Conservation (phyloP, 2,329 filamentous ascomycete species). For the Paramyrothecium sp. region DNA sequence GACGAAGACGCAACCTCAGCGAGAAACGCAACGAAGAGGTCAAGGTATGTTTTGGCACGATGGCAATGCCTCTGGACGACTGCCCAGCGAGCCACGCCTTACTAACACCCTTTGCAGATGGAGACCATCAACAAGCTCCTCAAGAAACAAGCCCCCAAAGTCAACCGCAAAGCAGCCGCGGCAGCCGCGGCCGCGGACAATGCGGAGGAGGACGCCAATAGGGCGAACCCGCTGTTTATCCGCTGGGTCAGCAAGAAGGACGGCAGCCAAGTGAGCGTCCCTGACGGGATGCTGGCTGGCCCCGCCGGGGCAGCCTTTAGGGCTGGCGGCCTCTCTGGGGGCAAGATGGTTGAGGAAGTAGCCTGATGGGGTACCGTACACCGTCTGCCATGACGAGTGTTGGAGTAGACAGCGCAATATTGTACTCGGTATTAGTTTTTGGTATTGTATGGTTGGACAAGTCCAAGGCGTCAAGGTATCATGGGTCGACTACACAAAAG, state of each 20-base stretch:
- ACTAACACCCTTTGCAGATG: conserved; percentile 53
- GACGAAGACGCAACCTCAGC: conserved; percentile 59
- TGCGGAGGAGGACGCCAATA: conserved; percentile 45
- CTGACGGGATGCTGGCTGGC: conserved; percentile 64
- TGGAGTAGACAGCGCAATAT: too few species aligned
- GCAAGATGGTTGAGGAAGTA: conserved; percentile 57
- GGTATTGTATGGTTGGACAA: too few species aligned
- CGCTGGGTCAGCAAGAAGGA: conserved; percentile 69
- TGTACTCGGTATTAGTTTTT: too few species aligned
- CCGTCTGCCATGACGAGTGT: background rate
- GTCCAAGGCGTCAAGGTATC: too few species aligned
- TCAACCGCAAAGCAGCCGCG: conserved; percentile 51
- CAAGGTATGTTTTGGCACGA: conserved; percentile 42
- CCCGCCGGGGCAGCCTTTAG: conserved; percentile 62
- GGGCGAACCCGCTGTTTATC: conserved; percentile 60
- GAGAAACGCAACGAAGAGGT: conserved; percentile 65
- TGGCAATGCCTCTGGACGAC: background rate
- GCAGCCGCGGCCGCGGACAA: conserved; percentile 44
- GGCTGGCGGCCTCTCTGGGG: conserved; percentile 21
- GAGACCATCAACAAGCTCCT: conserved; percentile 90
- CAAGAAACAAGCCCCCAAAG: conserved; percentile 81
- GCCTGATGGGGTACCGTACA: conserved; percentile 10
- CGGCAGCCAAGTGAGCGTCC: conserved; percentile 63
- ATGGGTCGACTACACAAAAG: too few species aligned
- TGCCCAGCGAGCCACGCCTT: conserved; percentile 5